Evolutionary conservation across 768 basidiomycete species (phyloP).

Genomic region (Tulasnella sp.): DNA sequence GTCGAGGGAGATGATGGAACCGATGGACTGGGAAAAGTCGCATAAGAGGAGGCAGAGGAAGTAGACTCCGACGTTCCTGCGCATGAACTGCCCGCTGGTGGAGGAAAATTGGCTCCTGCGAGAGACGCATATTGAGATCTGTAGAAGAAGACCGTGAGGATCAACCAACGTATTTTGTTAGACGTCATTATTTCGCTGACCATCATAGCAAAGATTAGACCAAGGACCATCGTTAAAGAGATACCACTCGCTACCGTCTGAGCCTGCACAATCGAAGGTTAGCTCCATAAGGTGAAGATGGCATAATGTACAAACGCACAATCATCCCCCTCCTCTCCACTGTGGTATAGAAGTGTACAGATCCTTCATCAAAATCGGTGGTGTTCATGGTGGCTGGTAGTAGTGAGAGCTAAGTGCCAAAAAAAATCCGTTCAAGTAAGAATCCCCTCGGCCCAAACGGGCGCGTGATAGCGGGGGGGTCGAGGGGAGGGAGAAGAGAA

Average conservation of each 20-base stretch:
- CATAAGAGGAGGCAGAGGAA: conserved; percentile 8
- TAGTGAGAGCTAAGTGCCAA: neutral
- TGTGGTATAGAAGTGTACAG: neutral
- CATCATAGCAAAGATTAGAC: neutral
- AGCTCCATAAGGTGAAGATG: neutral
- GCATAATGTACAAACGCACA: neutral
- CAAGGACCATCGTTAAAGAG: neutral
- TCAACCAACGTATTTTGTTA: too few species aligned
- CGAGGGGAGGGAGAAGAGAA: neutral
- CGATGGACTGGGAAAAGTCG: conserved; percentile 1
- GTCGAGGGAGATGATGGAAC: neutral
- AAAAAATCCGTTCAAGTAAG: neutral
- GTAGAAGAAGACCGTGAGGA: too few species aligned
- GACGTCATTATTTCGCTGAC: too few species aligned
- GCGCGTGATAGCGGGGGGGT: neutral
- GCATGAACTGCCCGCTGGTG: neutral
- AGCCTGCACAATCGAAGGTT: neutral
- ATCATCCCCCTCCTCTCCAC: conserved; percentile 4
- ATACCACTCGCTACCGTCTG: neutral
- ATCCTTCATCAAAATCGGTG: neutral
- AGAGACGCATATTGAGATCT: neutral
- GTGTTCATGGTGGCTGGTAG: neutral
- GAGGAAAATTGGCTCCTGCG: neutral
- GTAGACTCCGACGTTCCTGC: neutral
- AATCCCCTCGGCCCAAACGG: too few species aligned